phyloP scores from a whole-genome alignment of 768 basidiomycete species.

The Agrocybe pediades region DNA sequence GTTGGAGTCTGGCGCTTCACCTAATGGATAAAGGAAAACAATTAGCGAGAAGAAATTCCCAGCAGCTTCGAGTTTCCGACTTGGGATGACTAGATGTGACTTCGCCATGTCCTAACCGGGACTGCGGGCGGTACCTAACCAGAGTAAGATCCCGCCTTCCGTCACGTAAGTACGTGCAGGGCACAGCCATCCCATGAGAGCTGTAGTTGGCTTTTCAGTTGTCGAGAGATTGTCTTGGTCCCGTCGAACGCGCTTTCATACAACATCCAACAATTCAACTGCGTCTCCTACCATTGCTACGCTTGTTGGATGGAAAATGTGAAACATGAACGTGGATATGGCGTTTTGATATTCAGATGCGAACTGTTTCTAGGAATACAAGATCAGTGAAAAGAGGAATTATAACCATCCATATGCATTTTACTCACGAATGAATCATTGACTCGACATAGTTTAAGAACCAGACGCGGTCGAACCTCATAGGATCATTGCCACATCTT shows the following conservation, averaged over 20 bases:
- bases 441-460: background rate
- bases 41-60: background rate
- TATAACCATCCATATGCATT: background rate
- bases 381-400: background rate
- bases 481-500: background rate
- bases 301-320: background rate
- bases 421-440: background rate
- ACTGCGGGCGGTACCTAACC: constrained; percentile 6
- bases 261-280: background rate
- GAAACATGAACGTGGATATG: background rate
- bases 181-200: background rate
- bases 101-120: background rate
- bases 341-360: background rate
- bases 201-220: too few species aligned
- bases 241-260: background rate
- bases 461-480: background rate
- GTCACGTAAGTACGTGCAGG: background rate
- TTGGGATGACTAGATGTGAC: background rate
- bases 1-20: background rate
- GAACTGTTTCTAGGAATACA: background rate
- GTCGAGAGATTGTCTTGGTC: background rate
- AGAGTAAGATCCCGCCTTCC: background rate
- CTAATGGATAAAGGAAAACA: background rate
- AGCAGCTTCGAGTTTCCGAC: background rate
- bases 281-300: too few species aligned